These are phyloP conservation scores for Scutellaria barbata DNA, from an alignment of 257 asterid species.

Conservation along the genomic window DNA sequence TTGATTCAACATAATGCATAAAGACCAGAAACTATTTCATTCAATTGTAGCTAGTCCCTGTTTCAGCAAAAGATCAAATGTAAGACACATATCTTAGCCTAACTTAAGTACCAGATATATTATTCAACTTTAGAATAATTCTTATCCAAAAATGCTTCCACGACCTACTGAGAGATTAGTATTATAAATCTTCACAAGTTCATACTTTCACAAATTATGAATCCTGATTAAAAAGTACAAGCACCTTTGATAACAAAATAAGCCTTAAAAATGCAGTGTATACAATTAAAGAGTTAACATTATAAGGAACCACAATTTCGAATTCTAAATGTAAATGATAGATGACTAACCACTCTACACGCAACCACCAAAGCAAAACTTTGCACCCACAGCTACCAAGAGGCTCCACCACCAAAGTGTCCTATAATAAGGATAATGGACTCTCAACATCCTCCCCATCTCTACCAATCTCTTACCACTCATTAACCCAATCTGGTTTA, in stretches of 20 bases:
- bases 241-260: conserved; percentile 22
- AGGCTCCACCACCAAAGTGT: conserved; percentile 81
- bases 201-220: conserved; percentile 14
- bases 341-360: conserved; percentile 94
- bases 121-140: not conserved
- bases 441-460: conserved; percentile 65
- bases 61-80: conserved; percentile 11
- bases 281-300: not conserved
- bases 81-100: conserved; percentile 1
- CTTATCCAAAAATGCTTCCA: conserved; percentile 3
- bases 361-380: conserved; percentile 95
- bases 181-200: conserved; percentile 18
- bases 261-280: conserved; percentile 21
- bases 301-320: conserved; percentile 17
- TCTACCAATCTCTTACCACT: conserved; percentile 57
- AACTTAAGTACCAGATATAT: not conserved
- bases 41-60: not conserved
- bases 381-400: conserved; percentile 94
- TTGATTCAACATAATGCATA: conserved; percentile 18
- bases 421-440: conserved; percentile 75
- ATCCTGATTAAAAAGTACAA: conserved; percentile 14
- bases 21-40: not conserved
- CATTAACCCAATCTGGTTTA: conserved; percentile 83
- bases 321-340: conserved; percentile 21
- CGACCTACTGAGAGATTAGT: conserved; percentile 21